phyloP scores from a whole-genome alignment of 805 yeast species.

The Candida ortonii region DNA sequence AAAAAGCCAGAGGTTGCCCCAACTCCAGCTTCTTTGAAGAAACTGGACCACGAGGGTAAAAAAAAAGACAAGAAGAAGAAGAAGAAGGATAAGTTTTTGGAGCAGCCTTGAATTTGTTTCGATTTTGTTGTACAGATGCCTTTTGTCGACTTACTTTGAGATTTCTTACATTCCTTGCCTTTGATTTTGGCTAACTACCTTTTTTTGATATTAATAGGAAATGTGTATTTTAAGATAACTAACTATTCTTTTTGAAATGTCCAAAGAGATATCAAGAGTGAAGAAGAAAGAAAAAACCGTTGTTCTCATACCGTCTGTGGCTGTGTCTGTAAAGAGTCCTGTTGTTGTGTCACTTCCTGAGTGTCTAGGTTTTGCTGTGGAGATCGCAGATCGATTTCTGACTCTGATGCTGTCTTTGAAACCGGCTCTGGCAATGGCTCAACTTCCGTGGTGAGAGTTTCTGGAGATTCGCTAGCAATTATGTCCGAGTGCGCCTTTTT shows the following conservation, averaged over 20 bases:
- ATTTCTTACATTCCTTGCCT: conserved; percentile 1
- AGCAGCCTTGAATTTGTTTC: conserved; percentile 6
- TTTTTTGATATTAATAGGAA: conserved; percentile 1
- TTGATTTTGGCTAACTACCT: not conserved
- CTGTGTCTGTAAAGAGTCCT: too few species aligned
- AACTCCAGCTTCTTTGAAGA: conserved; percentile 19
- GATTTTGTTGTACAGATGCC: not conserved
- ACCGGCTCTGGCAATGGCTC: too few species aligned
- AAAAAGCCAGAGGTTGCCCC: conserved; percentile 25
- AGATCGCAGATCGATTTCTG: too few species aligned
- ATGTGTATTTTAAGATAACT: conserved; percentile 6
- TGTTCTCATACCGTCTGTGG: too few species aligned
- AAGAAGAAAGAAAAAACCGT: too few species aligned
- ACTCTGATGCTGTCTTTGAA: too few species aligned
- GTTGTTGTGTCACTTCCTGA: too few species aligned
- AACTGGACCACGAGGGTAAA: conserved; percentile 39
- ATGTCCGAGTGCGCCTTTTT: conserved; percentile 21
- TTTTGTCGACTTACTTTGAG: not conserved
- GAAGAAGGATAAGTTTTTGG: conserved; percentile 37
- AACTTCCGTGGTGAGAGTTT: too few species aligned
- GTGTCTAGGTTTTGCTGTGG: too few species aligned
- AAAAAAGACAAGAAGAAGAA: conserved; percentile 54
- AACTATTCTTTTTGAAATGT: too few species aligned
- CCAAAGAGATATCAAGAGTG: too few species aligned
- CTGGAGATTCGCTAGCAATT: conserved; percentile 16